phyloP scores from a whole-genome alignment of 768 basidiomycete genomes.

The Suillus decipiens region DNA sequence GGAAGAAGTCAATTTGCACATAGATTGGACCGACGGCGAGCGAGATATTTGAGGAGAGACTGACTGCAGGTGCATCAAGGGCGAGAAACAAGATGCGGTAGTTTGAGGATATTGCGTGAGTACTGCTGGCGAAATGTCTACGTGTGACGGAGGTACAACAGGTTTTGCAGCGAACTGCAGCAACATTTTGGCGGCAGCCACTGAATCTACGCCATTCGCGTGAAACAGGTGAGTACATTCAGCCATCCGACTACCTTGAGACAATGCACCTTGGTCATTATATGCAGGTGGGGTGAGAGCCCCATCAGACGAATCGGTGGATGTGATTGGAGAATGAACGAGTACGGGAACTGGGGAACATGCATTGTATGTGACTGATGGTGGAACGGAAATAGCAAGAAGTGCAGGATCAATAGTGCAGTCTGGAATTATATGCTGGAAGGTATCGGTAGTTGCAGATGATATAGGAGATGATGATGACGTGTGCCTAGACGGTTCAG shows the following conservation, averaged over 20 bases:
- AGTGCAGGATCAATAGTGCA: conserved; percentile 35
- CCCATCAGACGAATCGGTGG: conserved; percentile 6
- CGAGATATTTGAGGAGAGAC: conserved; percentile 15
- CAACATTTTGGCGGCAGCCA: conserved; percentile 19
- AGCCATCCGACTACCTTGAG: not conserved
- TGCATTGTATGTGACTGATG: conserved; percentile 5
- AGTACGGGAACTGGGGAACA: not conserved
- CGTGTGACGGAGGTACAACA: conserved; percentile 13
- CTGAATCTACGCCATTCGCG: conserved; percentile 17
- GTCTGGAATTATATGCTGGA: conserved; percentile 15
- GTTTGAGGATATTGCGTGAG: not conserved
- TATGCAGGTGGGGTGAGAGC: conserved; percentile 1
- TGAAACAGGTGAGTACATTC: not conserved
- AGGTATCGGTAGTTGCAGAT: not conserved
- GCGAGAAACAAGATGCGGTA: not conserved
- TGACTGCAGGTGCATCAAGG: conserved; percentile 6
- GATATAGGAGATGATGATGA: not conserved
- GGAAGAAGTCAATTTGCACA: not conserved
- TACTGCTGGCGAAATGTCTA: not conserved
- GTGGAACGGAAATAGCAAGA: conserved; percentile 30
- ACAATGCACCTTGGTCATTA: conserved; percentile 2
- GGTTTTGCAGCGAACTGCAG: conserved; percentile 15
- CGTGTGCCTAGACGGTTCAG: not conserved
- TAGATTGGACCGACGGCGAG: conserved; percentile 14
- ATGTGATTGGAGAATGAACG: conserved; percentile 9